Conservation (phyloP, 768 basidiomycete genomes). For the Boletus vinaceobasis region DNA sequence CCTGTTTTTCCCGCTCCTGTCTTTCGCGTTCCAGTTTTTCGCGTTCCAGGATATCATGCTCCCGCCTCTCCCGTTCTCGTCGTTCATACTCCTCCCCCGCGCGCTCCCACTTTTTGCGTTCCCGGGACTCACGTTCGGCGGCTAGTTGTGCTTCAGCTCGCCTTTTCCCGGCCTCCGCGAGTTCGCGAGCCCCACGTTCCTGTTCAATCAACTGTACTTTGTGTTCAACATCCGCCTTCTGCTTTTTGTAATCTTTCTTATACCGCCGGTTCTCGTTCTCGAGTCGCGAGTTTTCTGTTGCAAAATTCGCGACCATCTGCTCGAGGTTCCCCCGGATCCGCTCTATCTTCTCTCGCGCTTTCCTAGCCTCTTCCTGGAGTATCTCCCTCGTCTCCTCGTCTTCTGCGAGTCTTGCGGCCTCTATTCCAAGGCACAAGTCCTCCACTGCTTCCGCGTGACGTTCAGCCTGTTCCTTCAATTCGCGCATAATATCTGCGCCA, state of each 20-base stretch:
- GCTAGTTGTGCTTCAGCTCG: slow-evolving; percentile 19
- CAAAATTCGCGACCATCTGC: slow-evolving; percentile 37
- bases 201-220: slow-evolving; percentile 17
- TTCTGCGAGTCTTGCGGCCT: slow-evolving; percentile 39
- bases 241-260: slow-evolving; percentile 15
- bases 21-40: too few species aligned
- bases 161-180: slow-evolving; percentile 20
- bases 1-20: neutral
- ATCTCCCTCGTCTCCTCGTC: slow-evolving; percentile 44
- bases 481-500: slow-evolving; percentile 48
- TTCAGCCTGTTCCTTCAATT: slow-evolving; percentile 42
- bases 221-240: slow-evolving; percentile 19
- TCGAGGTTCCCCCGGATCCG: slow-evolving; percentile 39
- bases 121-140: slow-evolving; percentile 7
- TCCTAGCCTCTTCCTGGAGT: slow-evolving; percentile 40
- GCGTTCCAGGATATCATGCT: neutral
- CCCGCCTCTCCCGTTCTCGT: neutral
- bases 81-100: neutral
- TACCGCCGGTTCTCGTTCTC: slow-evolving; percentile 26
- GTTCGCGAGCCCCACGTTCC: slow-evolving; percentile 25
- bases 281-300: slow-evolving; percentile 33
- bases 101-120: slow-evolving; percentile 3
- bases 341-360: slow-evolving; percentile 41
- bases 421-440: slow-evolving; percentile 43
- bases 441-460: slow-evolving; percentile 45